Base-by-base conservation (phyloP, 2,329 filamentous ascomycete genomes). In the Zelopaecilomyces penicillatus region DNA sequence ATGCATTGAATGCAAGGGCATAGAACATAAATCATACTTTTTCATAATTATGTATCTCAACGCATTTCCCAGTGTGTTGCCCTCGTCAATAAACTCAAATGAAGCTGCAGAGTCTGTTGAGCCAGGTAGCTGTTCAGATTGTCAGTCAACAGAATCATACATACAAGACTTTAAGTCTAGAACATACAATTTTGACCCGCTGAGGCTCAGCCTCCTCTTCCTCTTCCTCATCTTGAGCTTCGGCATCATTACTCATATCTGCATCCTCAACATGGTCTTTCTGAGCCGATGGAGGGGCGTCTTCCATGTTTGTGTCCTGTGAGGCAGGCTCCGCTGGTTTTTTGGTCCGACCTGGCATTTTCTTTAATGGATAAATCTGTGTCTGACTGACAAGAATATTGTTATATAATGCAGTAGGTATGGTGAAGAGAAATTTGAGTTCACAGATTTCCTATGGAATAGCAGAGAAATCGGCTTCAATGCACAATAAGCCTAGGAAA, bases 11-110 rank as follows among this genome's bases (percentile, higher is more conserved):
- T 6, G n/a, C 2, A 6, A 7, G n/a, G 11, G 4, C 4, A 30
- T 12, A 1, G 6, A 8, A 8, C 6, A 42, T 8, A n/a, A 30
- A 39, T 61, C 80, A 53, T 71, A 96, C 91, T 98, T 98, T 70
- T 97, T 97, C 87, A 95, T 96, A 58, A 98, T 94, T 51, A 96
- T 85, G 63, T 90, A 97, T 59, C 93, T 79, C 56, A 98, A 69
- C 7, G 90, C 88, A 66, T 98, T 98, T 29, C 93, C 93, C 42
- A 98, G 73, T 1, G 93, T 98, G 66, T 98, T 93, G 37, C 94
- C 89, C 69, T 98, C 93, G 38, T 87, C 83, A 48, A 86, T 80
- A 57, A 98, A 95, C 63, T 97, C 87, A 62, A 97, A 98, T 11
- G 89, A 95, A 30, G 93, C 93, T 4, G 90, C 90, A 6, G 85